phyloP scores from a whole-genome alignment of 2,329 filamentous ascomycete genomes.

The Aspergillus fischeri region DNA sequence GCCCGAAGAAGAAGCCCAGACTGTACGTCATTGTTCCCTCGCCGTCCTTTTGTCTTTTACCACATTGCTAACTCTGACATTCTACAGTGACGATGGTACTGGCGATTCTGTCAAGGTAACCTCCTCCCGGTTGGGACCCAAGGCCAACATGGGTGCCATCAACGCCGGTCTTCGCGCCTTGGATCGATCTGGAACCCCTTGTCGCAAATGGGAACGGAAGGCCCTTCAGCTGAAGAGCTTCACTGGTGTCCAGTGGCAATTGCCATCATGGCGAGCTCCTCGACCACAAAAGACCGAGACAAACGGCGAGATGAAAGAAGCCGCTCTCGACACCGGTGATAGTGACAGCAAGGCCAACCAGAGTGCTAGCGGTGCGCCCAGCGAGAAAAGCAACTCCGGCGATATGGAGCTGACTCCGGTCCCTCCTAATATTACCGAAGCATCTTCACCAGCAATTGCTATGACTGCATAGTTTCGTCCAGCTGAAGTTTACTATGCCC shows the following conservation, averaged over 20 bases:
- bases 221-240: constrained; percentile 86
- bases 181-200: constrained; percentile 86
- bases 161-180: constrained; percentile 93
- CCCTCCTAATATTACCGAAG: constrained; percentile 46
- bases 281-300: constrained; percentile 45
- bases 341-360: constrained; percentile 56
- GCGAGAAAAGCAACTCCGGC: constrained; percentile 58
- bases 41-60: background rate
- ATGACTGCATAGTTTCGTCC: constrained; percentile 31
- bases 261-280: constrained; percentile 73
- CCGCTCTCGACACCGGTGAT: constrained; percentile 52
- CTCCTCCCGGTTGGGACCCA: constrained; percentile 74
- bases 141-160: constrained; percentile 95
- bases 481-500: background rate
- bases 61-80: constrained; percentile 1
- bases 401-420: constrained; percentile 45
- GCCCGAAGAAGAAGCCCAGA: constrained; percentile 93
- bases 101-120: constrained; percentile 39
- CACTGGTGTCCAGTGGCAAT: constrained; percentile 77
- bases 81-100: constrained; percentile 47
- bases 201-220: constrained; percentile 84
- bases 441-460: constrained; percentile 47
- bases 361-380: constrained; percentile 52
- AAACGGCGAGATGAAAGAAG: constrained; percentile 56
- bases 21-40: constrained; percentile 61